These are phyloP conservation scores for Coprinopsis marcescibilis DNA, from an alignment of 768 basidiomycete species.

Conservation along the genomic window DNA sequence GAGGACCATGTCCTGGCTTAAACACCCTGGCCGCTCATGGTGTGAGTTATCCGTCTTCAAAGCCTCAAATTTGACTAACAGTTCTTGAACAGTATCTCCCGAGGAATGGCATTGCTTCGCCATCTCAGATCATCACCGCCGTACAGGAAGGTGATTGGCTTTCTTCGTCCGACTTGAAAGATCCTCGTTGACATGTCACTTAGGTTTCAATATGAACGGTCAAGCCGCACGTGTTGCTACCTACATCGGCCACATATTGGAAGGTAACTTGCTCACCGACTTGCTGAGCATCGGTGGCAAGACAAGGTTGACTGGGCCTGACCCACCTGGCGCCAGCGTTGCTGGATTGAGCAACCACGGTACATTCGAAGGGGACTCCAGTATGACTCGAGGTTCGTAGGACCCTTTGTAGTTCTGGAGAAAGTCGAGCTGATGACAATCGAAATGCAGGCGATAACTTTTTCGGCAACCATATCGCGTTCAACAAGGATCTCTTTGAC, in stretches of 20 bases:
- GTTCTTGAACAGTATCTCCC: constrained; percentile 9
- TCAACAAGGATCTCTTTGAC: constrained; percentile 18
- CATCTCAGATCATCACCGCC: constrained; percentile 12
- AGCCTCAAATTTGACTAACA: not conserved
- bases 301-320: constrained; percentile 10
- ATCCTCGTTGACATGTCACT: not conserved
- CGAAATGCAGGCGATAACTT: constrained; percentile 13
- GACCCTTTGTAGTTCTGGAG: too few relatives aligned
- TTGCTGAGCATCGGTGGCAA: constrained; percentile 15
- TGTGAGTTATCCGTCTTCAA: constrained; percentile 3
- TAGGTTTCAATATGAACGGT: constrained; percentile 17
- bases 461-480: constrained; percentile 17
- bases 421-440: too few relatives aligned
- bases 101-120: constrained; percentile 11
- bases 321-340: constrained; percentile 14
- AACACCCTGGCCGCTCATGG: constrained; percentile 17
- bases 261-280: constrained; percentile 14
- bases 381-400: constrained; percentile 10
- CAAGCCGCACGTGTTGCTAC: constrained; percentile 13
- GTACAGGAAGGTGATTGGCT: constrained; percentile 8
- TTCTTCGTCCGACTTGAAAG: not conserved
- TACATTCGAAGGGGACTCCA: constrained; percentile 16
- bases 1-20: constrained; percentile 18
- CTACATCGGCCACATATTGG: constrained; percentile 14
- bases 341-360: constrained; percentile 16